phyloP scores from a whole-genome alignment of 169 alveolate species.

The Perkinsus olseni region DNA sequence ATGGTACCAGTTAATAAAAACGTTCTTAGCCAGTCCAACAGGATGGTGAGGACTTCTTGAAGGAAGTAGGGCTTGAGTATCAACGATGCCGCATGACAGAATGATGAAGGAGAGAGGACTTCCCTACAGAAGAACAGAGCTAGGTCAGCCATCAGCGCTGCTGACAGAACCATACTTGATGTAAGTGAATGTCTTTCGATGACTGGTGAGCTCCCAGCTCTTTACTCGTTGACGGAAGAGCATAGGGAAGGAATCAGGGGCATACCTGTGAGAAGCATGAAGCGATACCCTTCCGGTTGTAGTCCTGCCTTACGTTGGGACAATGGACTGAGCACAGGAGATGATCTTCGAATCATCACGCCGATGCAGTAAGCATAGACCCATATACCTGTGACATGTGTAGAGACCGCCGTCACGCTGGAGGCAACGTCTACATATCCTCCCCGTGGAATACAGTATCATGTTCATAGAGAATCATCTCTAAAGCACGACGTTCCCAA shows the following conservation, averaged over 20 bases:
- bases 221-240: not conserved
- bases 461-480: not conserved
- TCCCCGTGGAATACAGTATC: not conserved
- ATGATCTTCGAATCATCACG: not conserved
- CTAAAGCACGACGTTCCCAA: not conserved
- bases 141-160: too few relatives aligned
- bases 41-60: not conserved
- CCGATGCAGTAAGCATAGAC: not conserved
- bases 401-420: too few relatives aligned
- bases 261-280: not conserved
- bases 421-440: not conserved
- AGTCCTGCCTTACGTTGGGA: not conserved
- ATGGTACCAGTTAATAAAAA: not conserved
- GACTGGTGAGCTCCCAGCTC: not conserved
- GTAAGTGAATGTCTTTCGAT: not conserved
- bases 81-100: not conserved
- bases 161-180: not conserved
- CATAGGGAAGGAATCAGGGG: not conserved
- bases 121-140: not conserved
- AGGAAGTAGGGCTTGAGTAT: not conserved
- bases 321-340: not conserved
- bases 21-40: not conserved
- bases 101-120: not conserved
- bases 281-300: not conserved
- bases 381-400: not conserved